These are phyloP conservation scores for Psilocybe cyanescens DNA, from an alignment of 768 basidiomycete species.

Conservation along the genomic window DNA sequence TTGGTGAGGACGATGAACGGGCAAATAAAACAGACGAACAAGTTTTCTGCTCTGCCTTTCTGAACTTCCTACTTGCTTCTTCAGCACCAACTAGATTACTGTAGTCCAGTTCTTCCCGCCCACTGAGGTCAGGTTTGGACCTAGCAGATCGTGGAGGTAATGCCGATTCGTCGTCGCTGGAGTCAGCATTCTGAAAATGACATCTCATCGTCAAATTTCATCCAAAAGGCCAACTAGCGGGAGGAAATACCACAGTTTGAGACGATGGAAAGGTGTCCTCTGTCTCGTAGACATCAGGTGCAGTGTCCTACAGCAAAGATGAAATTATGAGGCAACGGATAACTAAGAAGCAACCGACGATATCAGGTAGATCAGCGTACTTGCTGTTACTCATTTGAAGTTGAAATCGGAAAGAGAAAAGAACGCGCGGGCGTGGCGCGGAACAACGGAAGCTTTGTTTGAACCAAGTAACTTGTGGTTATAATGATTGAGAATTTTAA, in stretches of 20 bases:
- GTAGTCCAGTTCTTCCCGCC: constrained; percentile 71
- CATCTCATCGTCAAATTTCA: constrained; percentile 2
- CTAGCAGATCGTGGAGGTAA: constrained; percentile 40
- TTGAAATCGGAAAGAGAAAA: not conserved
- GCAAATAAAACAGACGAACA: constrained; percentile 35
- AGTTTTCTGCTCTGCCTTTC: constrained; percentile 69
- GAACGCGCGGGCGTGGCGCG: not conserved
- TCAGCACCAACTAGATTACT: constrained; percentile 65
- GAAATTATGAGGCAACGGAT: constrained; percentile 9
- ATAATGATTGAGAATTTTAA: constrained; percentile 1
- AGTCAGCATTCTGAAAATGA: constrained; percentile 56
- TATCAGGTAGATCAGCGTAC: constrained; percentile 91
- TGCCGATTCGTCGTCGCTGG: constrained; percentile 66
- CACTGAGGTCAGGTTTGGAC: constrained; percentile 40
- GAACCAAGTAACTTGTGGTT: not conserved
- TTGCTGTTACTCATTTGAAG: constrained; percentile 67
- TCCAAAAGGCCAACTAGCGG: not conserved
- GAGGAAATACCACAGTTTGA: constrained; percentile 50
- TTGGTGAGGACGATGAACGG: not conserved
- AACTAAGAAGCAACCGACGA: constrained; percentile 53
- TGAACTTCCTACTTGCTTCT: constrained; percentile 72
- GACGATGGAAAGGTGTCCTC: constrained; percentile 70
- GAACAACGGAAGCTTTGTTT: not conserved
- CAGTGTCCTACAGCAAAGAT: constrained; percentile 67
- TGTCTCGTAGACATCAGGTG: constrained; percentile 91